phyloP scores from a whole-genome alignment of 2,329 filamentous ascomycete genomes.

The Verticillium nonalfalfae region DNA sequence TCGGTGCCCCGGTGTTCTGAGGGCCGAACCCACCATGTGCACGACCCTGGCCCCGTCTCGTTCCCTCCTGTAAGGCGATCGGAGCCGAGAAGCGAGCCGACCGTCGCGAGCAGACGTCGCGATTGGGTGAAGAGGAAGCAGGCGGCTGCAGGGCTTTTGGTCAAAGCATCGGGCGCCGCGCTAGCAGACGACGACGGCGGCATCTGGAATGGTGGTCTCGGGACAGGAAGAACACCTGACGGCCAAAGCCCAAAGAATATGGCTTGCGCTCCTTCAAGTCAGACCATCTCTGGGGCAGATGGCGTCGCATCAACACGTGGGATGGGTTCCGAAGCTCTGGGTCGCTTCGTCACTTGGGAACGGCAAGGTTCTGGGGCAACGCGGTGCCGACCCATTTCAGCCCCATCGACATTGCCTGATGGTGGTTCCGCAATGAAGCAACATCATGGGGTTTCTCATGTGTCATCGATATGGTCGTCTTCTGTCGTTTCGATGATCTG shows the following conservation, averaged over 20 bases:
- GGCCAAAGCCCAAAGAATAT: not conserved
- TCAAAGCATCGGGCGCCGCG: not conserved
- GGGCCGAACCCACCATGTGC: not conserved
- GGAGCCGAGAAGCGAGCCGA: constrained; percentile 1
- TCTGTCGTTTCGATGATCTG: no score
- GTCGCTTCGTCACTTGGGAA: not conserved
- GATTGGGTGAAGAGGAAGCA: not conserved
- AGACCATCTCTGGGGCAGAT: not conserved
- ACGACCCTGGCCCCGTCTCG: not conserved
- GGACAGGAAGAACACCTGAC: not conserved
- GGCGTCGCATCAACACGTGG: not conserved
- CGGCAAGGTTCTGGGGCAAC: not conserved
- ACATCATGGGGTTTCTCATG: no score
- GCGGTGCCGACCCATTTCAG: not conserved
- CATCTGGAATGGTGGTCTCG: not conserved
- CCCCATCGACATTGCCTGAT: not conserved
- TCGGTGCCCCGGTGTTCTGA: not conserved
- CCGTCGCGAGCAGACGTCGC: not conserved
- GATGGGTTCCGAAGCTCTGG: not conserved
- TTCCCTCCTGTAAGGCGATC: not conserved
- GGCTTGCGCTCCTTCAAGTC: not conserved
- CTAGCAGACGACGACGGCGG: not conserved
- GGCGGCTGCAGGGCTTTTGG: not conserved
- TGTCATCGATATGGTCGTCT: no score
- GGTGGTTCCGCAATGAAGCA: no score